Evolutionary conservation across 108 stramenopile genomes (phyloP), one percentile per base, ranked within the genome.

Genomic region (Nitzschia sp.): DNA sequence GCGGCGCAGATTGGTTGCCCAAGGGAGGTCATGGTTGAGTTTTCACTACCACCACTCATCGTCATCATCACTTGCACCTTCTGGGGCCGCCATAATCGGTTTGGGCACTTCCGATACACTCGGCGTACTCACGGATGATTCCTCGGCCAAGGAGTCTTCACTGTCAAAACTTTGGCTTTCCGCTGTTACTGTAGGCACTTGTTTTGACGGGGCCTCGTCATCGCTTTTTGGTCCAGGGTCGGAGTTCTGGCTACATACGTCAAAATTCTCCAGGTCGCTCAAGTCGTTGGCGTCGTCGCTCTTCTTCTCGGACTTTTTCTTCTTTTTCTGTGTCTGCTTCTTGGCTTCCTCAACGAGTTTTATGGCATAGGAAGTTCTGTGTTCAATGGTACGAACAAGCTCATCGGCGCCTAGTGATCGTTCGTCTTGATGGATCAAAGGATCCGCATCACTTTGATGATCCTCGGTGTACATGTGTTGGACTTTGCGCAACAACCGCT

Each of bases 11-110:
- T 36, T 60, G 31, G 24, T 42, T 42, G 9, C 38, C 38, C 6
- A 9, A 42, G 13, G 13, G 13, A 42, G 38, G 9, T 42, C 38
- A 9, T 42, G 6, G 38, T 42, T 34, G 24, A 2, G 15, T 4
- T 2, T 1, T 15, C 6, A 54, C 21, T 59, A 59, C 57, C 57
- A 63, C 62, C 62, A 63, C 15, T 45, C 62, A 46, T 59, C 57
- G 3, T 59, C 57, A 21, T 54, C 54, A 25, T 27, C 23, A 26
- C 24, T 25, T 19, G 19, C 54, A 42, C 38, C 6, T 13, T 42
- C 38, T 13, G 13, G 38, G 6, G 38, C 9, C 6, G 13, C 38
- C 9, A 6, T 13, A 42, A 42, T 13, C 38, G 13, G 38, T n/a
- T n/a, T n/a, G n/a, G n/a, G n/a, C n/a, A n/a, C n/a, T n/a, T n/a